phyloP scores from a whole-genome alignment of 2,329 filamentous ascomycete genomes.

The Colletotrichum sp. region DNA sequence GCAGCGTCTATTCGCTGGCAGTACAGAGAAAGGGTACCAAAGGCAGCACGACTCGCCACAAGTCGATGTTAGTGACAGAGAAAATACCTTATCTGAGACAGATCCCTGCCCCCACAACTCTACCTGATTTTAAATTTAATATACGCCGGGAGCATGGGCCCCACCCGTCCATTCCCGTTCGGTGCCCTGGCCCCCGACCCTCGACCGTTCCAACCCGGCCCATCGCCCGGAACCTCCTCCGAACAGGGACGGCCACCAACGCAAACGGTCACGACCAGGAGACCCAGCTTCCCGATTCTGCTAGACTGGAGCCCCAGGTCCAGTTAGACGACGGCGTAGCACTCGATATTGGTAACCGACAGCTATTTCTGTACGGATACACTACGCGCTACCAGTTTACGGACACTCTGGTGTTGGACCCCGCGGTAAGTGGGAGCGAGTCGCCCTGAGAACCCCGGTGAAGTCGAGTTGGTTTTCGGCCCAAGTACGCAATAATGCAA shows the following conservation, averaged over 20 bases:
- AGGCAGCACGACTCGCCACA: neutral
- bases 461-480: neutral
- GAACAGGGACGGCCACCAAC: constrained; percentile 7
- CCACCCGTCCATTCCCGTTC: neutral
- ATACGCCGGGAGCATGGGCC: neutral
- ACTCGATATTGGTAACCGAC: neutral
- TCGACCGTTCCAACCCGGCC: neutral
- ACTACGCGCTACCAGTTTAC: neutral
- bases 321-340: neutral
- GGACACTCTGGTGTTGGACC: neutral
- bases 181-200: neutral
- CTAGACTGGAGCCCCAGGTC: neutral
- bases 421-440: neutral
- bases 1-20: neutral
- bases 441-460: neutral
- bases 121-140: constrained; percentile 14
- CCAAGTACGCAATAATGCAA: neutral
- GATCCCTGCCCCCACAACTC: neutral
- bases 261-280: neutral
- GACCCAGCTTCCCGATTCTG: neutral
- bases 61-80: neutral
- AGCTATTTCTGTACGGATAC: neutral
- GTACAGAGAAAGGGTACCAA: neutral
- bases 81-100: constrained; percentile 14
- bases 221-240: neutral